Evolutionary conservation across 371 early-diverging fungal species (phyloP).

Genomic region (Lichtheimia corymbifera): DNA sequence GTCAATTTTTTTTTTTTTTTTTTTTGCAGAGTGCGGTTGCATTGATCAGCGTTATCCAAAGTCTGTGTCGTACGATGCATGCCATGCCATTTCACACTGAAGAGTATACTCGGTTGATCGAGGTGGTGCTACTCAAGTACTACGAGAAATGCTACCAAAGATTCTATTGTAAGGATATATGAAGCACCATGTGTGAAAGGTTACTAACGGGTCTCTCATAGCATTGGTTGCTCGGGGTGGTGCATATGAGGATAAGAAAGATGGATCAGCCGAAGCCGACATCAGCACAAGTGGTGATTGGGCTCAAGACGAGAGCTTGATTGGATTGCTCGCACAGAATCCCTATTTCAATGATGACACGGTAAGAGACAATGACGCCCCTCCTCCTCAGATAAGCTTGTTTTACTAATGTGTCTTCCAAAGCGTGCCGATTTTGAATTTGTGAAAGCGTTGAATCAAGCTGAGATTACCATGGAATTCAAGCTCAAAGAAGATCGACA

Average conservation of each 20-base stretch:
- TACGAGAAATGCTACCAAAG: slow-evolving; percentile 76
- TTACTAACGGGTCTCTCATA: slow-evolving; percentile 10
- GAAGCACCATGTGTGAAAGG: neutral
- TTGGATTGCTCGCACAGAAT: slow-evolving; percentile 65
- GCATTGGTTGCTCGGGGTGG: slow-evolving; percentile 60
- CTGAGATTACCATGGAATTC: slow-evolving; percentile 78
- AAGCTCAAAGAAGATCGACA: slow-evolving; percentile 80
- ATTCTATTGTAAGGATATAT: slow-evolving; percentile 61
- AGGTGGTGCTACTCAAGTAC: slow-evolving; percentile 70
- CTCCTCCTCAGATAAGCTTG: neutral
- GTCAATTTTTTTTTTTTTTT: too few relatives aligned
- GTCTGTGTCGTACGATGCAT: slow-evolving; percentile 69
- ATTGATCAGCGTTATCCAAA: slow-evolving; percentile 64
- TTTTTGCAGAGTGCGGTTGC: slow-evolving; percentile 64
- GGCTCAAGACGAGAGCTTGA: slow-evolving; percentile 78
- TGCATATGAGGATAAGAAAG: slow-evolving; percentile 35
- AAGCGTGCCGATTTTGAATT: slow-evolving; percentile 38
- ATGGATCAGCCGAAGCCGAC: slow-evolving; percentile 36
- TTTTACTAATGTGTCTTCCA: slow-evolving; percentile 2
- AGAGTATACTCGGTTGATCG: slow-evolving; percentile 80
- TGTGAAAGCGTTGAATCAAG: slow-evolving; percentile 43
- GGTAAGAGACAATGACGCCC: slow-evolving; percentile 16
- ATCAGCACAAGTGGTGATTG: slow-evolving; percentile 72
- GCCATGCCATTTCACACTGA: slow-evolving; percentile 75
- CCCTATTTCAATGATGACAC: slow-evolving; percentile 58